A percentile compares a stretch with the other conserved stretches of the same genome.
Evolutionary conservation across 2,329 filamentous ascomycete genomes (phyloP).

Genomic region (Lachnellula arida): DNA sequence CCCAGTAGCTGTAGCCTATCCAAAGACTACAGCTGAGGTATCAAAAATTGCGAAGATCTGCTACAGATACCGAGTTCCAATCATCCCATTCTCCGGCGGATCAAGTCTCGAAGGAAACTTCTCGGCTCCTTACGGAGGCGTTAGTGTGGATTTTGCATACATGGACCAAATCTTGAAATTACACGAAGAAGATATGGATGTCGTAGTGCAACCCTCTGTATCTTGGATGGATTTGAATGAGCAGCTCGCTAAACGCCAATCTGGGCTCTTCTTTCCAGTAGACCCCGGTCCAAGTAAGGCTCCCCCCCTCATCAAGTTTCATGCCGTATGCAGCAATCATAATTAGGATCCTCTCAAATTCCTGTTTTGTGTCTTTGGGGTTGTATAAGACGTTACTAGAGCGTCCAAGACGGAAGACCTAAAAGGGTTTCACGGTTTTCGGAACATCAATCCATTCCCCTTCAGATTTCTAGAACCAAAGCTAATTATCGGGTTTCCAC

Average conservation of each 20-base stretch:
- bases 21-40: constrained; percentile 49
- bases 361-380: too few relatives aligned
- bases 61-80: constrained; percentile 72
- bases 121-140: constrained; percentile 77
- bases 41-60: constrained; percentile 62
- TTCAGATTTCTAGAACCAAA: constrained; percentile 34
- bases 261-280: constrained; percentile 83
- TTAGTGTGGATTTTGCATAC: constrained; percentile 82
- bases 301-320: too few relatives aligned
- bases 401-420: too few relatives aligned
- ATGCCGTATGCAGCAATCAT: too few relatives aligned
- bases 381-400: too few relatives aligned
- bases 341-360: too few relatives aligned
- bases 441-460: too few relatives aligned
- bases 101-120: constrained; percentile 88
- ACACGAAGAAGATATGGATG: constrained; percentile 84
- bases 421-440: too few relatives aligned
- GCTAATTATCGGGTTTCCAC: too few relatives aligned
- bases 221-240: constrained; percentile 90
- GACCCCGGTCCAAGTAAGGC: constrained; percentile 51
- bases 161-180: constrained; percentile 81
- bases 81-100: constrained; percentile 79
- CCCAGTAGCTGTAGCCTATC: constrained; percentile 61
- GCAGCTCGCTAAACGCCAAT: constrained; percentile 59
- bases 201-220: constrained; percentile 86